A percentile compares a stretch with the other conserved stretches of the same genome.
Evolutionary conservation across 1,139 yeast species (phyloP).

Genomic region (Saccharomyces hybrid): DNA sequence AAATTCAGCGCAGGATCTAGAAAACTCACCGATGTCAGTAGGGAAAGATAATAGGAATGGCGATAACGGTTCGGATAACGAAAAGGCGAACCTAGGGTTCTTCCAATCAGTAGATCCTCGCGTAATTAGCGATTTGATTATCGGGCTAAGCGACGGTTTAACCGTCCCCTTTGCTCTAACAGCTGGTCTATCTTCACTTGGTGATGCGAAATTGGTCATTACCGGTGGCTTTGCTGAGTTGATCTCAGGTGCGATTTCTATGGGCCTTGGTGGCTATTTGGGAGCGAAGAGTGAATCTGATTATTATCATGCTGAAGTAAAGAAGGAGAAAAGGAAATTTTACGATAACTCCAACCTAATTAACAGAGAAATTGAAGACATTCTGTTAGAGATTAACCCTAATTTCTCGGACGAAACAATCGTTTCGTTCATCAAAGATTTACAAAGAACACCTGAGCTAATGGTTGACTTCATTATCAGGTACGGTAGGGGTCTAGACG

Average conservation of each 20-base stretch:
- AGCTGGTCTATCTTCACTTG: constrained; percentile 72
- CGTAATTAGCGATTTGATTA: constrained; percentile 72
- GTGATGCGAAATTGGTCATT: constrained; percentile 65
- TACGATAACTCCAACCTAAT: constrained; percentile 53
- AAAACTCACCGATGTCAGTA: not conserved
- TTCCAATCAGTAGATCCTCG: constrained; percentile 44
- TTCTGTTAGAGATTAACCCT: constrained; percentile 51
- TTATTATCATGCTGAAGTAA: constrained; percentile 62
- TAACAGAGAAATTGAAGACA: constrained; percentile 63
- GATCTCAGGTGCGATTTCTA: constrained; percentile 75
- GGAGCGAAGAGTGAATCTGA: constrained; percentile 78
- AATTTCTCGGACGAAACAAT: constrained; percentile 58
- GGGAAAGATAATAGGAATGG: not conserved
- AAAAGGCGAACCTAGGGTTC: constrained; percentile 7
- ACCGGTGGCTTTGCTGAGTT: constrained; percentile 85
- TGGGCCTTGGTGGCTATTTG: constrained; percentile 78
- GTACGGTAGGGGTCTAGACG: constrained; percentile 73
- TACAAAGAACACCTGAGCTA: constrained; percentile 57
- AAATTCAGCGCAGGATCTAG: constrained; percentile 5
- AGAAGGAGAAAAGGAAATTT: constrained; percentile 59
- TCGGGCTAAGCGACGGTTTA: constrained; percentile 73
- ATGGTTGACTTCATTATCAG: constrained; percentile 72
- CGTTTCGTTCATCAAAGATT: constrained; percentile 56
- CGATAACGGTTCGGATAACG: constrained; percentile 9
- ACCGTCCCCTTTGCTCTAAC: constrained; percentile 83